Evolutionary conservation across 768 basidiomycete genomes (phyloP).

Genomic region (Amyloporia xantha): DNA sequence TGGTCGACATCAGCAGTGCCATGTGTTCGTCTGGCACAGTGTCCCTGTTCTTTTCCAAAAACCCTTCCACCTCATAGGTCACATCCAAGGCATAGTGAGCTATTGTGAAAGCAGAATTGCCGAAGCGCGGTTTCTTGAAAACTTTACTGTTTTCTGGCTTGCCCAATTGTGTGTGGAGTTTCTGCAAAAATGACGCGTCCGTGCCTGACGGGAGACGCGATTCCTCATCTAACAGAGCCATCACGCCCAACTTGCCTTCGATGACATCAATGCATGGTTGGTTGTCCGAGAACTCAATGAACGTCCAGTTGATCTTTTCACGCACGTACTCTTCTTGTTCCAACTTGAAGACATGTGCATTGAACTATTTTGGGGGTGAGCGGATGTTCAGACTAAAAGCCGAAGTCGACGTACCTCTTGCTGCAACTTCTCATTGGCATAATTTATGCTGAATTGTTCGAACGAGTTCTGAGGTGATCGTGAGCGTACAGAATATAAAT

Average conservation of each 20-base stretch:
- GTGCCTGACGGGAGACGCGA: conserved; percentile 92
- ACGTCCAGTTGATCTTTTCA: conserved; percentile 98
- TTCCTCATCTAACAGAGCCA: conserved; percentile 94
- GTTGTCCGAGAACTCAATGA: conserved; percentile 99
- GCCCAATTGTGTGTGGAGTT: conserved; percentile 76
- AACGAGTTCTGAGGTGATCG: conserved; percentile 59
- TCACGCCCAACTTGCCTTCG: conserved; percentile 92
- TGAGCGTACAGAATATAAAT: background rate
- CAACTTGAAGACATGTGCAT: conserved; percentile 98
- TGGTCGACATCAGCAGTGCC: conserved; percentile 75
- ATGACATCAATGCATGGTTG: conserved; percentile 99
- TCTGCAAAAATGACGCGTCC: conserved; percentile 88
- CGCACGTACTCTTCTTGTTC: conserved; percentile 99
- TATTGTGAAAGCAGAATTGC: conserved; percentile 94
- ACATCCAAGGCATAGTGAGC: conserved; percentile 98
- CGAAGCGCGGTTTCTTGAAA: conserved; percentile 99
- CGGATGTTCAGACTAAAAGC: background rate
- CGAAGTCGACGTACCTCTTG: conserved; percentile 72
- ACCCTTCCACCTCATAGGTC: conserved; percentile 97
- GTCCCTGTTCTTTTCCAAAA: conserved; percentile 98
- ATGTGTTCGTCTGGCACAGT: conserved; percentile 99
- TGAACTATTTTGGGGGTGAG: conserved; percentile 57
- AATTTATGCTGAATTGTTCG: conserved; percentile 99
- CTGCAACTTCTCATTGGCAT: conserved; percentile 96
- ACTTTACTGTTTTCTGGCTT: conserved; percentile 83